Evolutionary conservation across 169 alveolate genomes (phyloP).

Genomic region (Besnoitia besnoiti): DNA sequence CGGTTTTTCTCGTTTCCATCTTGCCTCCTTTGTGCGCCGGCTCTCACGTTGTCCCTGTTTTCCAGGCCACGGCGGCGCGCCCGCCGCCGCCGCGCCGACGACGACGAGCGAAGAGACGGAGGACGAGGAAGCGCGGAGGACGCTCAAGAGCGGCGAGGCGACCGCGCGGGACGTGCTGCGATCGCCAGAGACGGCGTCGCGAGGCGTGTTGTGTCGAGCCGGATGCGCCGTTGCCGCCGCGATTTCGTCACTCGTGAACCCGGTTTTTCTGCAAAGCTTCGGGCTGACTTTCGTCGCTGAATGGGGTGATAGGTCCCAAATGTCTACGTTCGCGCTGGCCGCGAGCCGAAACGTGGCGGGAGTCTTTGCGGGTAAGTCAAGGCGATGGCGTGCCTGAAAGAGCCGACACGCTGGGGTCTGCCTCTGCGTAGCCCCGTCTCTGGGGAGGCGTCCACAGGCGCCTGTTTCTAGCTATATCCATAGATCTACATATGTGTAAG

Average conservation of each 20-base stretch:
- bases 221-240: background rate
- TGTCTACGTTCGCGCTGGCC: conserved; percentile 62
- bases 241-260: background rate
- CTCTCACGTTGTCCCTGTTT: no score
- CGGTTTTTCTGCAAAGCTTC: conserved; percentile 4
- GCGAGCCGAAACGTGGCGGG: background rate
- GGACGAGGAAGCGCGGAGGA: background rate
- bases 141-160: no score
- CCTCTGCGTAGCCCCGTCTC: background rate
- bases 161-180: background rate
- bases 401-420: background rate
- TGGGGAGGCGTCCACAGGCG: background rate
- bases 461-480: background rate
- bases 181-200: background rate
- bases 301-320: conserved; percentile 65
- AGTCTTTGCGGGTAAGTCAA: background rate
- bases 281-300: conserved; percentile 56
- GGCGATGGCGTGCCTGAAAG: background rate
- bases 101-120: no score
- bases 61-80: no score
- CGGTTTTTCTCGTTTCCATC: no score
- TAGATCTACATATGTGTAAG: background rate
- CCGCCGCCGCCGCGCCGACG: no score
- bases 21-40: no score
- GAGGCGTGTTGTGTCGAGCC: background rate